Evolutionary conservation across 257 asterid genomes (phyloP).

Genomic region (Fraxinus cuspidata): DNA sequence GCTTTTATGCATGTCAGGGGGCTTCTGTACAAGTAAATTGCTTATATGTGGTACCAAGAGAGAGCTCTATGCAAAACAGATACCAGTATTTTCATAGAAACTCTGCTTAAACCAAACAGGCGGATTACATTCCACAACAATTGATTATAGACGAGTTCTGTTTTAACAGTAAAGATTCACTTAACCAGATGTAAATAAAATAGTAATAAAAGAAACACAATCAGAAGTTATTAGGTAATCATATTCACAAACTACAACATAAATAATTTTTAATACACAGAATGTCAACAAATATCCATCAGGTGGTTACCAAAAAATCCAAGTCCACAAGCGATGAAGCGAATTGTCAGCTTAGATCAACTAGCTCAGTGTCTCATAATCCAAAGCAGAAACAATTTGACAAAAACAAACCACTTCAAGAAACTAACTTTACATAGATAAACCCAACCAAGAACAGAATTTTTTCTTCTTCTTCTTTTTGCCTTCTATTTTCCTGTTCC

Average conservation of each 20-base stretch:
- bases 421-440: background rate
- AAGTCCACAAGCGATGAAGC: background rate
- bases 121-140: background rate
- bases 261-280: no score
- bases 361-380: background rate
- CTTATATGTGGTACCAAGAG: background rate
- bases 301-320: background rate
- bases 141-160: background rate
- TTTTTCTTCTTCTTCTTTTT: background rate
- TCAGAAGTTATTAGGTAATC: background rate
- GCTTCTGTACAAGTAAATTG: background rate
- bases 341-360: background rate
- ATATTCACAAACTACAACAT: background rate
- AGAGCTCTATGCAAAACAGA: background rate
- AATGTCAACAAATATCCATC: background rate
- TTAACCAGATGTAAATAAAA: no score
- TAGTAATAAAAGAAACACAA: no score
- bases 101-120: background rate
- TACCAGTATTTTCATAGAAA: background rate
- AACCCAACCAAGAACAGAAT: background rate
- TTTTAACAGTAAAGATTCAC: background rate
- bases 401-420: background rate
- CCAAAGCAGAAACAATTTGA: background rate
- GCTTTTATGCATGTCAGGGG: background rate
- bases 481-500: background rate